These are phyloP conservation scores for Nasturtium officinale DNA, from an alignment of 345 rosid species.

Conservation along the genomic window DNA sequence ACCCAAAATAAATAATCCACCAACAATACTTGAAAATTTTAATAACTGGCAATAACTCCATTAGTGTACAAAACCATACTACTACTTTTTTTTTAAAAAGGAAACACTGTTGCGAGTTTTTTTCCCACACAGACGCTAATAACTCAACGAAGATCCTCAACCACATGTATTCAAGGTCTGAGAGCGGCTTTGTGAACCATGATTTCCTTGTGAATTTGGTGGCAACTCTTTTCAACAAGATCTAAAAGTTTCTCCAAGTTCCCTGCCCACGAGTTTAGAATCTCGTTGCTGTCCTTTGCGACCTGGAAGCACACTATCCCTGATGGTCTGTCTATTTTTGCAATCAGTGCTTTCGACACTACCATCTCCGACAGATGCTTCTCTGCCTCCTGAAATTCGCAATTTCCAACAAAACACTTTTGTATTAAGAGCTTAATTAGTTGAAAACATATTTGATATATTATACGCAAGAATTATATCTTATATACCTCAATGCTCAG, in stretches of 20 bases:
- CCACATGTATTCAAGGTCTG: constrained; percentile 37
- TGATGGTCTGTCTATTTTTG: constrained; percentile 91
- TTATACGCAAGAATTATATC: neutral
- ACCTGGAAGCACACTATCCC: constrained; percentile 87
- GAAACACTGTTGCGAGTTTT: constrained; percentile 26
- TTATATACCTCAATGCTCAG: constrained; percentile 72
- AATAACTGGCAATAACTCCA: constrained; percentile 19
- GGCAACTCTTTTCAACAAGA: constrained; percentile 99
- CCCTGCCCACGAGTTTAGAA: constrained; percentile 88
- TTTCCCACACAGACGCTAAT: constrained; percentile 23
- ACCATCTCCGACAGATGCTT: constrained; percentile 99
- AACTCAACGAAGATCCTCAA: constrained; percentile 27
- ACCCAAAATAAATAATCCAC: neutral
- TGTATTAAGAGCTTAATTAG: neutral
- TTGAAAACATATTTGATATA: neutral
- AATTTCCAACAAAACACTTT: neutral
- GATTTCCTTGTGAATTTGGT: constrained; percentile 98
- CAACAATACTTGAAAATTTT: constrained; percentile 15
- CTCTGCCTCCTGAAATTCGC: constrained; percentile 80
- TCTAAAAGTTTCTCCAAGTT: constrained; percentile 96
- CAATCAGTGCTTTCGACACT: constrained; percentile 87
- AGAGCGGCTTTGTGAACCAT: constrained; percentile 97
- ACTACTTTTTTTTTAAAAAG: neutral
- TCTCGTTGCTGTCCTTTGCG: constrained; percentile 90
- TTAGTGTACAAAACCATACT: constrained; percentile 37